These are phyloP conservation scores for Blastosporella zonata DNA, from an alignment of 1,284 basidiomycete species.

Conservation along the genomic window DNA sequence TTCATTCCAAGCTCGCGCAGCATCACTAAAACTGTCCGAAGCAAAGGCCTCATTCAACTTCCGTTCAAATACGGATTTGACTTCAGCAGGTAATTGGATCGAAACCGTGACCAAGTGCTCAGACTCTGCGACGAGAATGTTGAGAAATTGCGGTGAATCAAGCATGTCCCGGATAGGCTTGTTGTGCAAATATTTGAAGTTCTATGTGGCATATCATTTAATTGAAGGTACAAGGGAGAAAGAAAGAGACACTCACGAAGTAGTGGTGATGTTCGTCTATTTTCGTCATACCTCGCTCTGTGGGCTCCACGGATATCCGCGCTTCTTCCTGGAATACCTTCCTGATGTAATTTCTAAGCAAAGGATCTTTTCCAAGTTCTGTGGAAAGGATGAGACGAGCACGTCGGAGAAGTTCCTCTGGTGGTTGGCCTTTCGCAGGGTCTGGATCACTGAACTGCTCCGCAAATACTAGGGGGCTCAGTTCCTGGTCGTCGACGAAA, in stretches of 20 bases:
- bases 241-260: constrained; percentile 58
- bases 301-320: constrained; percentile 82
- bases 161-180: constrained; percentile 80
- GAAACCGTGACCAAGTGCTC: constrained; percentile 83
- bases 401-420: constrained; percentile 66
- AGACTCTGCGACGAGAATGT: constrained; percentile 89
- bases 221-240: not conserved
- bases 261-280: constrained; percentile 91
- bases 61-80: constrained; percentile 65
- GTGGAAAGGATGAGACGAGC: constrained; percentile 87
- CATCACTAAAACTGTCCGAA: constrained; percentile 84
- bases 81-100: constrained; percentile 66
- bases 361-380: constrained; percentile 92
- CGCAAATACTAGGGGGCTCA: constrained; percentile 69
- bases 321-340: constrained; percentile 77
- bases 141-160: constrained; percentile 79
- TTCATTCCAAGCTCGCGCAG: constrained; percentile 91
- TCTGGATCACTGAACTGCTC: constrained; percentile 77
- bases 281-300: constrained; percentile 87
- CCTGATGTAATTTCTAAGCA: constrained; percentile 81
- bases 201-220: constrained; percentile 44
- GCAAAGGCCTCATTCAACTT: constrained; percentile 80
- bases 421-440: constrained; percentile 48
- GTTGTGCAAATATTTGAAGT: constrained; percentile 91
- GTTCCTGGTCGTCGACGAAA: constrained; percentile 77